A percentile compares a stretch with the other conserved stretches of the same genome.
phyloP scores from a whole-genome alignment of 345 rosid genomes.

The Populus davidiana region DNA sequence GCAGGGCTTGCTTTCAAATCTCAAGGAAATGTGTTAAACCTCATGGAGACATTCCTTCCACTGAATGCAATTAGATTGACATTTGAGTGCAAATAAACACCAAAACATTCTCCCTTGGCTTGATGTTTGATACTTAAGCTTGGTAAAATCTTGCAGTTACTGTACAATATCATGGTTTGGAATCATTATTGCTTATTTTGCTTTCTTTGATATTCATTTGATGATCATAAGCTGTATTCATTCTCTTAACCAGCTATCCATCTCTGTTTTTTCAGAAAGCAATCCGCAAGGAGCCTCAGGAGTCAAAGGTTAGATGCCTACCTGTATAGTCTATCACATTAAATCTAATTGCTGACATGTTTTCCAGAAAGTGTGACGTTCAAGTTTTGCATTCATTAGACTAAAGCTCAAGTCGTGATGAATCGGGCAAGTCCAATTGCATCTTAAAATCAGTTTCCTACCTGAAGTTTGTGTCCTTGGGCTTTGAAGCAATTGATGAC shows the following conservation, averaged over 20 bases:
- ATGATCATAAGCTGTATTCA: background rate
- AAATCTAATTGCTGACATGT: background rate
- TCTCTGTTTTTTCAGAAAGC: conserved; percentile 60
- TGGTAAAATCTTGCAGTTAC: background rate
- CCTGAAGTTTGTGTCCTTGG: background rate
- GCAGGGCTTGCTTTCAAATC: background rate
- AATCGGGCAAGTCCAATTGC: background rate
- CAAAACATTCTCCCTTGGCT: conserved; percentile 4
- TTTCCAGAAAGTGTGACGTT: background rate
- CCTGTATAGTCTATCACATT: background rate
- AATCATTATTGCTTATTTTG: background rate
- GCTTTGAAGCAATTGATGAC: background rate
- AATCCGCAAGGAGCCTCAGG: conserved; percentile 70
- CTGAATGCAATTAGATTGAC: background rate
- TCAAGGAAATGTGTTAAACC: background rate
- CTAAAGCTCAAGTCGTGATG: background rate
- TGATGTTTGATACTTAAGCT: conserved; percentile 1
- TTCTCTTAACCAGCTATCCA: background rate
- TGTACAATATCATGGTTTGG: background rate
- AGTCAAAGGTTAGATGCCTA: conserved; percentile 59
- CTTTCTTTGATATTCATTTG: background rate
- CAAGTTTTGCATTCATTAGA: background rate
- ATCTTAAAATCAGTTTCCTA: background rate
- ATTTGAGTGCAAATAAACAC: background rate
- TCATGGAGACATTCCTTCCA: background rate